A percentile compares a stretch with the other conserved stretches of the same genome.
These are phyloP conservation scores for Cotoneaster glaucophyllus DNA, from an alignment of 306 rosid genomes.

Conservation along the genomic window DNA sequence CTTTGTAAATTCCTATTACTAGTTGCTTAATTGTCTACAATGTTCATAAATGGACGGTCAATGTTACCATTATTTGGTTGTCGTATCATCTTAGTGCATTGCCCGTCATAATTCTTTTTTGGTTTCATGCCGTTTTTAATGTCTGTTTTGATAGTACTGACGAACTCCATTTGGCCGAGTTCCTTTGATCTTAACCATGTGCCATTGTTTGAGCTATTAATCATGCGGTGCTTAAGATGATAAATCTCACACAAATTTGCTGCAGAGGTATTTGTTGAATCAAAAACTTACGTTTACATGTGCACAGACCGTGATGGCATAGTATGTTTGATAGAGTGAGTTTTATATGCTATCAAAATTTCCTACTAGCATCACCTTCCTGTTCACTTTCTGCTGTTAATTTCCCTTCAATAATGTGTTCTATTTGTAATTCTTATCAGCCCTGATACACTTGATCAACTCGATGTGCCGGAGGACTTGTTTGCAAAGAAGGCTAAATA, in stretches of 20 bases:
- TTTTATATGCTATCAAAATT: slow-evolving; percentile 5
- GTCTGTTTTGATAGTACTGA: not conserved
- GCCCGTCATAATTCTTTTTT: not conserved
- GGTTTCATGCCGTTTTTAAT: not conserved
- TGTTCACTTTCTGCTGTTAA: slow-evolving; percentile 2
- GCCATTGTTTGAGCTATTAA: not conserved
- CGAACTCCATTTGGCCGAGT: not conserved
- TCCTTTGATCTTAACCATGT: not conserved
- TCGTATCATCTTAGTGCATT: not conserved
- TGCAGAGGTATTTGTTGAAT: slow-evolving; percentile 64
- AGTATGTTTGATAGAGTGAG: slow-evolving; percentile 85
- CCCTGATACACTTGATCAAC: slow-evolving; percentile 67
- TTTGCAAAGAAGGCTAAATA: slow-evolving; percentile 60
- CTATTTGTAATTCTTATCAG: slow-evolving; percentile 38
- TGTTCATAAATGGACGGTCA: not conserved
- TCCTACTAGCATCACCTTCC: not conserved
- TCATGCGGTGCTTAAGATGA: not conserved
- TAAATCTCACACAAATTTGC: slow-evolving; percentile 17
- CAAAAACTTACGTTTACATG: slow-evolving; percentile 67
- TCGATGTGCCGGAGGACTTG: slow-evolving; percentile 70
- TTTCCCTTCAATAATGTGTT: not conserved
- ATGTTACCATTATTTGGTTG: not conserved
- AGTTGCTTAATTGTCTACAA: not conserved
- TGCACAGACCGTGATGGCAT: slow-evolving; percentile 82
- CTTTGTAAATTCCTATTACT: slow-evolving; percentile 10